Evolutionary conservation across 2,329 filamentous ascomycete genomes (phyloP), one percentile per base, ranked within the genome.

Genomic region (Fusarium citri): DNA sequence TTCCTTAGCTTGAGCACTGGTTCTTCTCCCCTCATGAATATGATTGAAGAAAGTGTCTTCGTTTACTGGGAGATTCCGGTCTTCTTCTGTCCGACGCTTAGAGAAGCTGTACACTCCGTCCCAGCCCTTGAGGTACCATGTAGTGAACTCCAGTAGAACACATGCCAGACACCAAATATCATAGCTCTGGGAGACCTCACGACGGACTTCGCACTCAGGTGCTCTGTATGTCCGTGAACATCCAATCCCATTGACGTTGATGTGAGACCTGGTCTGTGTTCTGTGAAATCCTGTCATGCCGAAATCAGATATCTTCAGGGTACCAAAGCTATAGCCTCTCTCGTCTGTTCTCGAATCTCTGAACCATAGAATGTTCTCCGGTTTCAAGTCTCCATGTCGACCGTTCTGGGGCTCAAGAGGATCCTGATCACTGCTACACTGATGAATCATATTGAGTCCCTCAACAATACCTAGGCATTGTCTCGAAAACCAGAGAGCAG

Each of bases 321-420:
- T 34, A 0, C 50, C 64, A 4, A 48, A 5, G 5, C 22, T 28
- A 12, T 57, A 58, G 1, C 42, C 53, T n/a, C n/a, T n/a, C n/a
- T n/a, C n/a, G n/a, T n/a, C n/a, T n/a, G n/a, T n/a, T n/a, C n/a
- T n/a, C n/a, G n/a, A n/a, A n/a, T n/a, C n/a, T n/a, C n/a, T n/a
- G n/a, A 66, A 66, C 59, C 64, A 64, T 5, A 66, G 28, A 6
- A 66, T 66, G 6, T 66, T 66, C 11, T 64, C 64, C 0, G 64
- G 64, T 9, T 66, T 66, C 1, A 66, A 8, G 3, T 66, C 50
- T 15, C 64, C 64, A 11, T 66, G 64, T 8, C 41, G 26, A 1
- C 59, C 64, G 6, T 64, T 37, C 15, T 57, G 49, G 2, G 9
- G 30, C 5, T n/a, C 31, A 0, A 16, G 6, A 5, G 18, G 16